Evolutionary conservation across 495 filamentous ascomycete genomes (phyloP), one percentile per base, ranked within the genome.

Genomic region (Xanthoparmelia taractica): DNA sequence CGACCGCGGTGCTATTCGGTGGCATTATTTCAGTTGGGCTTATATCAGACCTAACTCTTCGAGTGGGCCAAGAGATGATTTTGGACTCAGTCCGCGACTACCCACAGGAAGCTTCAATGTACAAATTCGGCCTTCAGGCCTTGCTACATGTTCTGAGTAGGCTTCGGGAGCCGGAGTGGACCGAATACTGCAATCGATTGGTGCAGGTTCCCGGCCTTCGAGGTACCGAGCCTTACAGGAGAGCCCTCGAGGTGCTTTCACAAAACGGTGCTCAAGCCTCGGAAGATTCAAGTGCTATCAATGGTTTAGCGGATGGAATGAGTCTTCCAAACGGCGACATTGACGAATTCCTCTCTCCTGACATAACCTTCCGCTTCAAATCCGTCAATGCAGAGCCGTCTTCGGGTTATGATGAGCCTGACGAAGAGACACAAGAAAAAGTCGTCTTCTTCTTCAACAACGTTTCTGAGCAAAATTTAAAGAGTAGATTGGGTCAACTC

Each of bases 391-490:
- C 88, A 33, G 90, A 94, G 64, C 79, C 86, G 18, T 85, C 84
- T 23, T 76, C 76, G 11, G 75, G 68, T 40, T 82, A 88, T 59
- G 84, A 92, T 65, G 90, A 96, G 20, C 94, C 94, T 0, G 81
- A 86, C 63, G 88, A 88, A 61, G 88, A 95, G 27, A 81, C 87
- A 3, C 91, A 95, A 63, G 94, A 96, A 70, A 95, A 91, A 71
- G 91, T 97, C 61, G 83, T 95, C 64, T 99, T 99, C 70, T 89
- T 92, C 38, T 77, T 99, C 63, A 99, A 99, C 78, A 99, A 99
- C 68, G 83, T 97, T 25, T 97, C 94, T 0, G 85, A 90, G 56
- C 84, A 87, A 27, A 97, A 96, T 60, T 80, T 97, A 13, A 85
- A 89, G 38, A 79, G 85, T 37, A 97, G 96, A 72, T 84, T 89